Evolutionary conservation across 192 early-diverging fungal species (phyloP).

Genomic region (Mycoemilia scoparia): DNA sequence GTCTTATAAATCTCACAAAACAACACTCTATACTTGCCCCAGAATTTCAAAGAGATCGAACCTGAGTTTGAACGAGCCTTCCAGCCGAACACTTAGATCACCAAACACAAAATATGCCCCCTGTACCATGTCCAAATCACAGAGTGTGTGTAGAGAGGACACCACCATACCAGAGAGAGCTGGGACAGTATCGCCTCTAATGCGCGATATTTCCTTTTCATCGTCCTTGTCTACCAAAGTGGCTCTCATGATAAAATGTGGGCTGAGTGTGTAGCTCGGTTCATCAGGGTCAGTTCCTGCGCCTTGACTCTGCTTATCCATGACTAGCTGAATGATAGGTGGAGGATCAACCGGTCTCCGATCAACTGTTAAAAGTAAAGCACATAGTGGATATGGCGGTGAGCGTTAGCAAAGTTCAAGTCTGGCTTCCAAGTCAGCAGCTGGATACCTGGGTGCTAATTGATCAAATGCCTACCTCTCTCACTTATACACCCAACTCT

Average conservation of each 20-base stretch:
- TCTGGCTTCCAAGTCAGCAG: too few species aligned
- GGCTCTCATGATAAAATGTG: slow-evolving; percentile 88
- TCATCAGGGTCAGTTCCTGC: slow-evolving; percentile 15
- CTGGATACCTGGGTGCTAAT: too few species aligned
- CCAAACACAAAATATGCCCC: slow-evolving; percentile 94
- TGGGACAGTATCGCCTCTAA: slow-evolving; percentile 60
- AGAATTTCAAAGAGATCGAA: slow-evolving; percentile 79
- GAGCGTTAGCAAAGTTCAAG: too few species aligned
- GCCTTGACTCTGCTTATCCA: too few species aligned
- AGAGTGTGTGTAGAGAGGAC: slow-evolving; percentile 72
- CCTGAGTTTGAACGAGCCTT: slow-evolving; percentile 61
- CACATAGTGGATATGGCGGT: background rate
- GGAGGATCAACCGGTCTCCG: slow-evolving; percentile 30
- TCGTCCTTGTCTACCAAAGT: slow-evolving; percentile 61
- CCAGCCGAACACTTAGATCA: slow-evolving; percentile 79
- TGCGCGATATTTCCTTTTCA: slow-evolving; percentile 51
- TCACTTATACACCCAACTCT: slow-evolving; percentile 80
- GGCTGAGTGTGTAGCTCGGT: slow-evolving; percentile 33
- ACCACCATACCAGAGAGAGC: slow-evolving; percentile 77
- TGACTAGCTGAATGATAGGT: slow-evolving; percentile 26
- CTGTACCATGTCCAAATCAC: slow-evolving; percentile 60
- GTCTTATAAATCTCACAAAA: too few species aligned
- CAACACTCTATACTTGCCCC: slow-evolving; percentile 25
- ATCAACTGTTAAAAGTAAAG: slow-evolving; percentile 12
- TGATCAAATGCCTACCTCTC: slow-evolving; percentile 55